Percentiles rank a stretch among this genome's conserved stretches.
phyloP scores from a whole-genome alignment of 1,284 basidiomycete genomes.

The Cutaneotrichosporon arboriforme region DNA sequence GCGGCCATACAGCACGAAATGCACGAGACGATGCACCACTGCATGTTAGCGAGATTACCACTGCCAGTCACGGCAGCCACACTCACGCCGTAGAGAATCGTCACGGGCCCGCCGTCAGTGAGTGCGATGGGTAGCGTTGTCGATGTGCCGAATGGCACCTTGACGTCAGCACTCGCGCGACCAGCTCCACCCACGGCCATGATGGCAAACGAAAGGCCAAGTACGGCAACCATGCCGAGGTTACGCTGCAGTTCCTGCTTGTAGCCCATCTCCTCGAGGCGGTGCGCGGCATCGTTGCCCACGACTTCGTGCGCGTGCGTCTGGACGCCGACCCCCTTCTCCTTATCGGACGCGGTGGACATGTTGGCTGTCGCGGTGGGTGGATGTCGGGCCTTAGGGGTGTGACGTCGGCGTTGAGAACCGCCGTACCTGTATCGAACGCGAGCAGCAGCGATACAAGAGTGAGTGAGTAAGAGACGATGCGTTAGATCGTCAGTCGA shows the following conservation, averaged over 20 bases:
- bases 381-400: too few relatives aligned
- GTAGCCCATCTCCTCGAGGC: constrained; percentile 50
- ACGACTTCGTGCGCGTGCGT: not conserved
- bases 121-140: constrained; percentile 49
- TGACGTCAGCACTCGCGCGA: constrained; percentile 1
- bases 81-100: constrained; percentile 46
- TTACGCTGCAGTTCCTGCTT: constrained; percentile 48
- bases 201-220: constrained; percentile 49
- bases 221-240: constrained; percentile 50
- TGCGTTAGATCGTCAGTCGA: too few relatives aligned
- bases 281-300: constrained; percentile 7
- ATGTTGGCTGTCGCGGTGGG: not conserved
- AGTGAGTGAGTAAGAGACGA: too few relatives aligned
- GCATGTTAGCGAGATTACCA: not conserved
- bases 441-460: too few relatives aligned
- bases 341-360: not conserved
- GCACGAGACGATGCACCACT: constrained; percentile 50
- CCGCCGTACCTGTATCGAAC: too few relatives aligned
- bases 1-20: constrained; percentile 50
- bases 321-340: not conserved
- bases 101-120: constrained; percentile 49
- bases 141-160: constrained; percentile 39
- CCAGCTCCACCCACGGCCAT: constrained; percentile 38
- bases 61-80: too few relatives aligned
- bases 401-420: too few relatives aligned